phyloP scores from a whole-genome alignment of 306 rosid genomes.

The Hylodesmum podocarpum region DNA sequence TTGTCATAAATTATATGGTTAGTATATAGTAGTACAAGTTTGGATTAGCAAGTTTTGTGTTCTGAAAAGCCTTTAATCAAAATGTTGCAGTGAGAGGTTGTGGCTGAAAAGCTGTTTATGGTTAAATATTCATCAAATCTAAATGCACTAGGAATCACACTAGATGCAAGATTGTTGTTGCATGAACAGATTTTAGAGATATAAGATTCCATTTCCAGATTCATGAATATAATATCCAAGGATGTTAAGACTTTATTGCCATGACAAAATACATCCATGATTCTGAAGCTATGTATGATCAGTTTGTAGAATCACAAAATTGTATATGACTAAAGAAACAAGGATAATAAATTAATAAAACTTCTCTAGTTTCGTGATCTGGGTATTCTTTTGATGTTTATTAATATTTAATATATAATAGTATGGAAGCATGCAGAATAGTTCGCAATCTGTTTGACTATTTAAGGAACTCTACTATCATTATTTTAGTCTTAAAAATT shows the following conservation, averaged over 20 bases:
- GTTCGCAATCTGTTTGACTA: background rate
- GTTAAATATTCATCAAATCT: background rate
- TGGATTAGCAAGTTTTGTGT: background rate
- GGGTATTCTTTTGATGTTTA: conserved; percentile 4
- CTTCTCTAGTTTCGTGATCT: background rate
- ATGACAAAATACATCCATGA: background rate
- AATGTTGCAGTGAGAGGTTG: background rate
- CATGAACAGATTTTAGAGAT: background rate
- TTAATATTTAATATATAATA: conserved; percentile 2
- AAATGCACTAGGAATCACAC: background rate
- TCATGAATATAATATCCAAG: background rate
- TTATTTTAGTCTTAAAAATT: too few species aligned
- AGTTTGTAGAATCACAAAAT: background rate
- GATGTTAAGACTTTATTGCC: background rate
- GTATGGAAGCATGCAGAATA: background rate
- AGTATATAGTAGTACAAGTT: background rate
- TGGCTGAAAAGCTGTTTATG: background rate
- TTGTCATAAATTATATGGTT: background rate
- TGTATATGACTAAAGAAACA: background rate
- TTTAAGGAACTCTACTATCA: too few species aligned
- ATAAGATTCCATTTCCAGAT: background rate
- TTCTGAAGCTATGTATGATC: background rate
- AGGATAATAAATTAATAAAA: conserved; percentile 7
- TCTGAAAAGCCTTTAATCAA: background rate
- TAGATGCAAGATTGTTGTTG: background rate